A percentile compares a stretch with the other conserved stretches of the same genome.
Conservation (phyloP, 2,329 filamentous ascomycete genomes). For the Curvularia verruculosa region DNA sequence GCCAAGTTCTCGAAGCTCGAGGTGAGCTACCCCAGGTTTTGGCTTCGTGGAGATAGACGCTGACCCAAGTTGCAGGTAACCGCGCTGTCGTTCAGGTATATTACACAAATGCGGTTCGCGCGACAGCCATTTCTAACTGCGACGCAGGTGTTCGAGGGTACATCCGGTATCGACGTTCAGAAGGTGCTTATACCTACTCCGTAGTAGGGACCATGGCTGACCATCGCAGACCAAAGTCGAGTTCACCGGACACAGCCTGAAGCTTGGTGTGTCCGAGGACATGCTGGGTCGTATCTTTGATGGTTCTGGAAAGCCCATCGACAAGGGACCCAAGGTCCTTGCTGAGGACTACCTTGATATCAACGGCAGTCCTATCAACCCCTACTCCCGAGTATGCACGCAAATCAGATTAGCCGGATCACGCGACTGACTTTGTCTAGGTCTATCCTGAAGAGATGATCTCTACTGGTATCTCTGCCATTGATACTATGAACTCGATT, state of each 20-base stretch:
- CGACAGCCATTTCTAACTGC: conserved; percentile 29
- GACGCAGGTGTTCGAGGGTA: conserved; percentile 91
- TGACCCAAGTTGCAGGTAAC: conserved; percentile 66
- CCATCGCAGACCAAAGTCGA: conserved; percentile 83
- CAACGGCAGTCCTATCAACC: conserved; percentile 98
- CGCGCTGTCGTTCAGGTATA: conserved; percentile 91
- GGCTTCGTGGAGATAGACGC: conserved; percentile 9
- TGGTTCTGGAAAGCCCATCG: conserved; percentile 95
- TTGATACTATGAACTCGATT: conserved; percentile 92
- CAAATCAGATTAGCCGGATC: conserved; percentile 20
- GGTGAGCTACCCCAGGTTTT: conserved; percentile 61
- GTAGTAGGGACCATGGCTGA: conserved; percentile 27
- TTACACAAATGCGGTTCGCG: neutral
- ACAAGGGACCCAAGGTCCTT: conserved; percentile 97
- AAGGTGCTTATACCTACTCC: conserved; percentile 61
- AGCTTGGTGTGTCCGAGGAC: conserved; percentile 98
- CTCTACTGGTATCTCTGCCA: conserved; percentile 97
- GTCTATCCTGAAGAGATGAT: conserved; percentile 99
- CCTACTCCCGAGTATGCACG: conserved; percentile 84
- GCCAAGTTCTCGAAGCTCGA: conserved; percentile 96
- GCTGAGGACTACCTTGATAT: conserved; percentile 99
- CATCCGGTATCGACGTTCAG: conserved; percentile 96
- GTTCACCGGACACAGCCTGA: conserved; percentile 95
- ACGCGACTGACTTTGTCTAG: conserved; percentile 54
- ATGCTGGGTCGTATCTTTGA: conserved; percentile 99